A percentile compares a stretch with the other conserved stretches of the same genome.
These are phyloP conservation scores for Filobasidium uniguttulatum DNA, from an alignment of 1,284 basidiomycete species.

Conservation along the genomic window DNA sequence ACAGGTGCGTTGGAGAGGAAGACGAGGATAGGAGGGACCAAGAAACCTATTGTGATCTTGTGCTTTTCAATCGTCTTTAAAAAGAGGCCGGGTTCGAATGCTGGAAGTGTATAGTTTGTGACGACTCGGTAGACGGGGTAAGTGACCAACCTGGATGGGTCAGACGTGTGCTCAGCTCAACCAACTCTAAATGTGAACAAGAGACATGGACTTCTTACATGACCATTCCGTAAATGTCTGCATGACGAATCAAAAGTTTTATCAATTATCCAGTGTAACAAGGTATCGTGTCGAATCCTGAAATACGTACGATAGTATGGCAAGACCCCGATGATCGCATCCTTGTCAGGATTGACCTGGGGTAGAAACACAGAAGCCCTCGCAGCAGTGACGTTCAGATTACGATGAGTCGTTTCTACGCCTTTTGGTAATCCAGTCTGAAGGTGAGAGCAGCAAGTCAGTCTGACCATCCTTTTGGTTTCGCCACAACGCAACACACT, in stretches of 20 bases:
- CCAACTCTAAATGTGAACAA: too few species aligned
- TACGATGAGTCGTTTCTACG: constrained; percentile 10
- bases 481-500: too few species aligned
- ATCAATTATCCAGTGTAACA: too few species aligned
- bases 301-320: constrained; percentile 41
- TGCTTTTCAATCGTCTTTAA: constrained; percentile 57
- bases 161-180: background rate
- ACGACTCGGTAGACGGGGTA: constrained; percentile 48
- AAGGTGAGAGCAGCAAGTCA: background rate
- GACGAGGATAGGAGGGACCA: constrained; percentile 77
- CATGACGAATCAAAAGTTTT: too few species aligned
- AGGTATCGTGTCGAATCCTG: constrained; percentile 9
- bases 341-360: constrained; percentile 20
- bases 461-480: too few species aligned
- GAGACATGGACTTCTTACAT: constrained; percentile 1
- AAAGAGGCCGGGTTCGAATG: constrained; percentile 46
- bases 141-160: constrained; percentile 38
- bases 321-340: constrained; percentile 44
- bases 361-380: constrained; percentile 20
- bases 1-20: constrained; percentile 39
- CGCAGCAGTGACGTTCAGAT: constrained; percentile 6
- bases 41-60: constrained; percentile 47
- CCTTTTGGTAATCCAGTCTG: constrained; percentile 11
- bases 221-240: constrained; percentile 35
- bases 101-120: constrained; percentile 52